These are phyloP conservation scores for Trichoderma atrobrunneum DNA, from an alignment of 2,329 filamentous ascomycete genomes.

Conservation along the genomic window DNA sequence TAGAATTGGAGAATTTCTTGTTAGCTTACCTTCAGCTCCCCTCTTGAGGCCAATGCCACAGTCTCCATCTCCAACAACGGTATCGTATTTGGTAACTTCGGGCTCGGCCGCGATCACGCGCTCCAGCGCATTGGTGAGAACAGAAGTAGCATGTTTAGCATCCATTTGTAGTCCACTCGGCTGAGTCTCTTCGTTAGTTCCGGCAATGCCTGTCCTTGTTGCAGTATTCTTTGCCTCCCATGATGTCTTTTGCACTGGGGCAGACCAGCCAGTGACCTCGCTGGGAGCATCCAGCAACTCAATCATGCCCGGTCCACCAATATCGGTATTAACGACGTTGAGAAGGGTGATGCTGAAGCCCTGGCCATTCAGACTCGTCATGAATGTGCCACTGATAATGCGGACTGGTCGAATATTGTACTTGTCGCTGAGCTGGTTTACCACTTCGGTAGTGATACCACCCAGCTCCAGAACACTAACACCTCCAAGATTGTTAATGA, in stretches of 20 bases:
- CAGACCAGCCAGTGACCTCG: slow-evolving; percentile 68
- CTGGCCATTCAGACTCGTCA: slow-evolving; percentile 74
- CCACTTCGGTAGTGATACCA: slow-evolving; percentile 67
- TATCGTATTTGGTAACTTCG: slow-evolving; percentile 71
- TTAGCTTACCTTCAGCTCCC: slow-evolving; percentile 68
- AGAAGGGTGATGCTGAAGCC: slow-evolving; percentile 73
- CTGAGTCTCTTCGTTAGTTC: slow-evolving; percentile 34
- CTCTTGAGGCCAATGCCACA: slow-evolving; percentile 84
- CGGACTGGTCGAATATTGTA: slow-evolving; percentile 62
- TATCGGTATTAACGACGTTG: slow-evolving; percentile 59
- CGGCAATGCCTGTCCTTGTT: slow-evolving; percentile 41
- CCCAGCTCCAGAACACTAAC: slow-evolving; percentile 70
- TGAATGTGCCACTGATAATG: slow-evolving; percentile 67
- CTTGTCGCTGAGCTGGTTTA: slow-evolving; percentile 55
- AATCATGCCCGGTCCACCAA: slow-evolving; percentile 60
- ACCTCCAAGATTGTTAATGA: slow-evolving; percentile 75
- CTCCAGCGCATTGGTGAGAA: slow-evolving; percentile 57
- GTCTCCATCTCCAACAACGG: slow-evolving; percentile 85
- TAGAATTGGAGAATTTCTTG: not conserved
- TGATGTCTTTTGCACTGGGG: slow-evolving; percentile 59
- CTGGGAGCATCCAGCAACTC: slow-evolving; percentile 67
- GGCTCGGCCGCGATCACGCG: slow-evolving; percentile 65
- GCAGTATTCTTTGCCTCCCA: slow-evolving; percentile 58
- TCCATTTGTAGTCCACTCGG: slow-evolving; percentile 54
- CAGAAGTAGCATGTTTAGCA: slow-evolving; percentile 45